Percentiles rank a stretch among this genome's conserved stretches.
These are phyloP conservation scores for Casuarina glauca DNA, from an alignment of 306 rosid species.

Conservation along the genomic window DNA sequence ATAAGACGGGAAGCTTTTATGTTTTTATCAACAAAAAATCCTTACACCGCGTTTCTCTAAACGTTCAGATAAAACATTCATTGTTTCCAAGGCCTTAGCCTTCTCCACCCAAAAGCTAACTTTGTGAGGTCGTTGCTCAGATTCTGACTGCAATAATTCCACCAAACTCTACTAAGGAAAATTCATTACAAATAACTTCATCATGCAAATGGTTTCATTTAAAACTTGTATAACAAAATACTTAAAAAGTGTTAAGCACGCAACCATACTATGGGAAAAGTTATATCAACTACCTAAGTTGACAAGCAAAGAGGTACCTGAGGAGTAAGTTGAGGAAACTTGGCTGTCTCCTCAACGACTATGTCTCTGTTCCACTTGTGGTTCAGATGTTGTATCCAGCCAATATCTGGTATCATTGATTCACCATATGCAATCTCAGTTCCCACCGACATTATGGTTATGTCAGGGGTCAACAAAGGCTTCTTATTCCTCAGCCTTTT, in stretches of 20 bases:
- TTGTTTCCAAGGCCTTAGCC: slow-evolving; percentile 49
- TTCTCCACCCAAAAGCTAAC: slow-evolving; percentile 79
- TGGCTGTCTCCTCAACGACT: slow-evolving; percentile 65
- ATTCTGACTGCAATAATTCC: slow-evolving; percentile 56
- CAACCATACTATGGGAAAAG: neutral
- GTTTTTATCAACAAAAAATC: slow-evolving; percentile 8
- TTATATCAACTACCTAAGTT: neutral
- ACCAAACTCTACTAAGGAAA: slow-evolving; percentile 23
- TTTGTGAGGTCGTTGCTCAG: slow-evolving; percentile 80
- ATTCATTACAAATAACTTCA: slow-evolving; percentile 6
- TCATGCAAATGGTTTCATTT: slow-evolving; percentile 1
- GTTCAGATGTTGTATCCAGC: slow-evolving; percentile 58
- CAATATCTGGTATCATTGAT: slow-evolving; percentile 51
- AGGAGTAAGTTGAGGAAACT: slow-evolving; percentile 61
- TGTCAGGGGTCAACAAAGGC: slow-evolving; percentile 79
- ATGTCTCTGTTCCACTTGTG: slow-evolving; percentile 64
- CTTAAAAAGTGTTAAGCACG: neutral
- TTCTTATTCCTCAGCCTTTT: slow-evolving; percentile 46
- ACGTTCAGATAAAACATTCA: slow-evolving; percentile 45
- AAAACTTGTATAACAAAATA: neutral
- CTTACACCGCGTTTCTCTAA: slow-evolving; percentile 69
- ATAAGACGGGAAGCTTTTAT: slow-evolving; percentile 16
- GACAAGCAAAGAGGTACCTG: slow-evolving; percentile 48
- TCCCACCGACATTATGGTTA: slow-evolving; percentile 76
- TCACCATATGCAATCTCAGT: slow-evolving; percentile 78